These are phyloP conservation scores for Globisporangium nodosum DNA, from an alignment of 352 stramenopile species.

Conservation along the genomic window DNA sequence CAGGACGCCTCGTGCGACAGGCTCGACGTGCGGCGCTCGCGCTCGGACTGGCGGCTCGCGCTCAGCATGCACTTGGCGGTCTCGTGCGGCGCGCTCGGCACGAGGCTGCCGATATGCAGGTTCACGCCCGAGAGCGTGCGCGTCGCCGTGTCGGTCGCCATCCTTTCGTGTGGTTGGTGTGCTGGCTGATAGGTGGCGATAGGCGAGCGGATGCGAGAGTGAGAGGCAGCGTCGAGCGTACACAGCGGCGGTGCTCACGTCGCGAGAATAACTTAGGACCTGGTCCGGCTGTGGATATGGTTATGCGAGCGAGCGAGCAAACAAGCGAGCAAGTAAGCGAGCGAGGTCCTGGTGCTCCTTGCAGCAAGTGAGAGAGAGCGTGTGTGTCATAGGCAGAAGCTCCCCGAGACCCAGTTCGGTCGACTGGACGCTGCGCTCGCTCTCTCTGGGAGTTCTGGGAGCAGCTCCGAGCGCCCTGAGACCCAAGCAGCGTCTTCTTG, in stretches of 20 bases:
- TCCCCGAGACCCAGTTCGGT: too few relatives aligned
- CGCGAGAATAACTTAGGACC: too few relatives aligned
- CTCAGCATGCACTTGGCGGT: constrained; percentile 5
- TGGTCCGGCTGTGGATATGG: too few relatives aligned
- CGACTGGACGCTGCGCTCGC: too few relatives aligned
- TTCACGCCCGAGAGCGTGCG: constrained; percentile 41
- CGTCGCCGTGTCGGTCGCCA: constrained; percentile 7
- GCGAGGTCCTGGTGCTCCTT: neutral
- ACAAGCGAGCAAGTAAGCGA: neutral
- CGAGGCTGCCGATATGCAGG: constrained; percentile 48
- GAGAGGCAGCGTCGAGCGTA: neutral
- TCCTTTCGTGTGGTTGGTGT: neutral
- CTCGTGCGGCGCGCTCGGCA: constrained; percentile 34
- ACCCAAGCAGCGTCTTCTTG: too few relatives aligned
- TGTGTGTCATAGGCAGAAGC: too few relatives aligned
- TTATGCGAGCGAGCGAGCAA: too few relatives aligned
- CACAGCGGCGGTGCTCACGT: too few relatives aligned
- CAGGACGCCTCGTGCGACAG: constrained; percentile 26
- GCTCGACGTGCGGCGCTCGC: constrained; percentile 6
- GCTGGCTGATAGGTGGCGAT: neutral
- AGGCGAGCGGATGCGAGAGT: neutral
- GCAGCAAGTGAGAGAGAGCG: too few relatives aligned
- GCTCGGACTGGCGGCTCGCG: neutral
- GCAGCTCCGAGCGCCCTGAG: too few relatives aligned
- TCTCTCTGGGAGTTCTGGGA: too few relatives aligned